Base-by-base conservation (phyloP, 2,329 filamentous ascomycete species). In the Claviceps fusiformis region DNA sequence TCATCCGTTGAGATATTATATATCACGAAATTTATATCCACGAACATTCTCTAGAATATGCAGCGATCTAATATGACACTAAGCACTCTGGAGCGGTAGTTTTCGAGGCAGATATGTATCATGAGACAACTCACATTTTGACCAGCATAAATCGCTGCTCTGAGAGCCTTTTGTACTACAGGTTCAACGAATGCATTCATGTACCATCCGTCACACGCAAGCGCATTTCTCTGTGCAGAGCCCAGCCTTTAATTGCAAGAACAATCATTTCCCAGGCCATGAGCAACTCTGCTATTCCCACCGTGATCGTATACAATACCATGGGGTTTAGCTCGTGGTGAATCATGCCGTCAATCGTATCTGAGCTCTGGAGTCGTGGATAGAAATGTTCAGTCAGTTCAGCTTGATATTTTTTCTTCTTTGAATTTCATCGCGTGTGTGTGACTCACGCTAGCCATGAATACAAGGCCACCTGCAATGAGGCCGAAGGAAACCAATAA, bases 191-290 rank as follows among this genome's bases (percentile, higher is more conserved):
- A 29, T 24, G 11, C 24, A 29, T 29, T 48, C 15, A 48, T 33
- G 29, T 7, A n/a, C n/a, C 33, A 15, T 48, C 46, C 27, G 33
- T 48, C 46, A 27, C 33, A 3, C 6, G 15, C 46, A 7, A 6
- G 24, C 50, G 37, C 27, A 17, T 39, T 27, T 50, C 77, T 54
- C 65, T 71, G 52, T 77, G 73, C 17, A 81, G 70, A 5, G 89
- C 89, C 89, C 89, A 95, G 31, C 90, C 91, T 71, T 95, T 96
- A 66, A 95, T 71, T 31, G 89, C 86, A 57, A 96, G 80, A 11
- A 87, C 73, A 33, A 90, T 64, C 24, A 95, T 79, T 54, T 86
- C 79, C 83, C 88, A 95, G 0, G 90, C 84, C 87, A 96, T 92
- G 53, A 95, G 70, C 52, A 95, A 75, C 2, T 85, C 86, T 1